Evolutionary conservation across 1,139 yeast species (phyloP), one percentile per base, ranked within the genome.

Genomic region (Taphrina populina): DNA sequence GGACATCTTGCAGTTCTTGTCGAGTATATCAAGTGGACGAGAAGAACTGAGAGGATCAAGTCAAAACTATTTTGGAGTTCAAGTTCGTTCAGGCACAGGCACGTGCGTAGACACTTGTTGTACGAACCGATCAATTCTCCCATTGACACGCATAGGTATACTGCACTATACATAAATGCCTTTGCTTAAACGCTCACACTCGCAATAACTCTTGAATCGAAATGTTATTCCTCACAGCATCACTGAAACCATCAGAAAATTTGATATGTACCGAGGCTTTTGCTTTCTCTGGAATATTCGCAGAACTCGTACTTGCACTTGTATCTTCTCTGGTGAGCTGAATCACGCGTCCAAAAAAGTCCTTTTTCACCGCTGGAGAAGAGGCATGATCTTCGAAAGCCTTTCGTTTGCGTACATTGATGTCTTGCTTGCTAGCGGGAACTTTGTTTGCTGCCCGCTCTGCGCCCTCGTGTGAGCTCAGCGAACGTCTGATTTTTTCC

Each of bases 221-320:
- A 27, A 90, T 80, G 58, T 83, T 84, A 64, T 88, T 88, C 36
- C 95, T 73, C 1, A 92, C 97, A 0, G 98, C 98, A 69, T 90
- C 86, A 6, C 95, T 86, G 64, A 85, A 90, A 1, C 98, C 97
- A 69, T 90, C 97, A 62, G 85, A 85, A 65, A 83, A 90, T 66
- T 86, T 90, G 13, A 92, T 86, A 97, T 97, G 92, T 5, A 88
- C 84, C 60, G 84, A 74, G 52, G 68, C 58, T 53, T 63, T 69
- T 36, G 49, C 37, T 34, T 20, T 58, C 5, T 30, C 54, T 11
- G 37, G 47, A 7, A 43, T 37, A 3, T 20, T 29, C 4, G 26
- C 6, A 2, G 47, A 29, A 6, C 26, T 10, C 13, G 17, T 19
- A 8, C 37, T 30, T n/a, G 11, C 7, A 13, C 13, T 19, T 4